phyloP scores from a whole-genome alignment of 2,329 filamentous ascomycete species.

The Pleurostoma richardsiae region DNA sequence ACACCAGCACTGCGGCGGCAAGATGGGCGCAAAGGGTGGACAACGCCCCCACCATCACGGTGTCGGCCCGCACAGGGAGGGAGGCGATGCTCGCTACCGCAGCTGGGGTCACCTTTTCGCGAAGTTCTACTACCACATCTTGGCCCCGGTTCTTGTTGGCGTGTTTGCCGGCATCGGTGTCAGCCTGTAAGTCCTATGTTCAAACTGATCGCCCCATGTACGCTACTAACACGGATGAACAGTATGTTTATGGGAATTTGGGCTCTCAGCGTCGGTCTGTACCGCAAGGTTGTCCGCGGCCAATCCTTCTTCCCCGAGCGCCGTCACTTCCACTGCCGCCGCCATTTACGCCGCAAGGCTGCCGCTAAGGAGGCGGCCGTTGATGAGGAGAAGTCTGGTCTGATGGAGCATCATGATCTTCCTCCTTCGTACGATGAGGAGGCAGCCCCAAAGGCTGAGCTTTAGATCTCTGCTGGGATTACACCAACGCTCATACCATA shows the following conservation, averaged over 20 bases:
- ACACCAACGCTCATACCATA: too few species aligned
- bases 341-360: conserved; percentile 23
- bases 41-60: conserved; percentile 15
- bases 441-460: neutral
- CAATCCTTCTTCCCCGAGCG: conserved; percentile 19
- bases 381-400: conserved; percentile 44
- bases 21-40: conserved; percentile 17
- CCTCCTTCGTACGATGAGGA: conserved; percentile 20
- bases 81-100: conserved; percentile 10
- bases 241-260: conserved; percentile 63
- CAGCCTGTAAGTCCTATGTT: conserved; percentile 46
- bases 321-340: conserved; percentile 22
- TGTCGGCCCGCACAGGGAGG: conserved; percentile 4
- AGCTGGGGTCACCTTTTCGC: conserved; percentile 43
- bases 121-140: conserved; percentile 55
- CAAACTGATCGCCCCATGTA: conserved; percentile 1
- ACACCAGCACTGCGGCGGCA: conserved; percentile 33
- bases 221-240: conserved; percentile 17
- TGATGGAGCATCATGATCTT: conserved; percentile 34
- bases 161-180: conserved; percentile 63
- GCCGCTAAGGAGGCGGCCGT: conserved; percentile 26
- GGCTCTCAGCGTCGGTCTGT: conserved; percentile 54
- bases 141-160: conserved; percentile 65
- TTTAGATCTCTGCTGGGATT: too few species aligned
- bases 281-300: conserved; percentile 49